Conservation (phyloP, 257 asterid genomes). For the Fraxinus pennsylvanica region DNA sequence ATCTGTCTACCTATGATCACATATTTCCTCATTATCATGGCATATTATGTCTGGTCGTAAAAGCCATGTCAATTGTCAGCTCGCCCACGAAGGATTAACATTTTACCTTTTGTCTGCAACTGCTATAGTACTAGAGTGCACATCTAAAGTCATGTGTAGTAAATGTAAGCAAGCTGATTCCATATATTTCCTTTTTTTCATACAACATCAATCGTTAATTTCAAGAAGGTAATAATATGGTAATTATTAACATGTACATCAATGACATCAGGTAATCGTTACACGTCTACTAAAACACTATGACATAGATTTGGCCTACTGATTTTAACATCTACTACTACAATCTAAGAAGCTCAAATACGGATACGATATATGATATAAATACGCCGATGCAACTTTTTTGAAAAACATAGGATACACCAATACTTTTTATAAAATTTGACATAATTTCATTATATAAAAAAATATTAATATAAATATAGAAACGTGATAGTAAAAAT, state of each 20-base stretch:
- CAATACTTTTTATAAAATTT: no score
- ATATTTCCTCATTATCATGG: not conserved
- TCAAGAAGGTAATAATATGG: not conserved
- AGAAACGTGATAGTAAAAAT: no score
- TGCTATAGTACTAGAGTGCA: not conserved
- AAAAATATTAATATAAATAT: no score
- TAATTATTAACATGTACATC: not conserved
- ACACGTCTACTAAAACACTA: constrained; percentile 11
- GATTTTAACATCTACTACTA: not conserved
- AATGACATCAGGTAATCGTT: constrained; percentile 2
- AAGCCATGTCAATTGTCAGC: not conserved
- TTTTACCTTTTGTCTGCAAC: not conserved
- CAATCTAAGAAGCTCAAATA: not conserved
- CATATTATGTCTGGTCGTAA: not conserved
- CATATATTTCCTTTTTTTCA: not conserved
- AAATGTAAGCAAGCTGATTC: not conserved
- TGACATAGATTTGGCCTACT: constrained; percentile 4
- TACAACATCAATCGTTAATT: not conserved
- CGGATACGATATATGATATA: no score
- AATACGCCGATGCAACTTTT: no score
- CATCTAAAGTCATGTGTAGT: not conserved
- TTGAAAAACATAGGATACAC: no score
- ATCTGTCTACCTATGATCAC: not conserved
- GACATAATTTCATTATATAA: no score
- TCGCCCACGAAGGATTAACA: not conserved